A percentile compares a stretch with the other conserved stretches of the same genome.
phyloP scores from a whole-genome alignment of 2,329 filamentous ascomycete species.

The Penicillium janthinellum region DNA sequence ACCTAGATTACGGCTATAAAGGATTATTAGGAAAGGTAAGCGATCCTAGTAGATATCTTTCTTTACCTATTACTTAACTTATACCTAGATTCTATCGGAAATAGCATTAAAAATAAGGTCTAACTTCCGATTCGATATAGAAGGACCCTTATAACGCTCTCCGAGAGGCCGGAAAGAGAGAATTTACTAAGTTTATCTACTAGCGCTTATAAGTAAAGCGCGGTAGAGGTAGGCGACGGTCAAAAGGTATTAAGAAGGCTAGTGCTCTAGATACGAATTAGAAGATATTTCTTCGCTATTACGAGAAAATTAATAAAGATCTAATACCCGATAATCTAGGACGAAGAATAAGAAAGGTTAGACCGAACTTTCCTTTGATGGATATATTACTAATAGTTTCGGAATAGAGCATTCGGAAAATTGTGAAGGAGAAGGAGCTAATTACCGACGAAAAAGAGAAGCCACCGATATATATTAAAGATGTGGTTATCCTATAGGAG shows the following conservation, averaged over 20 bases:
- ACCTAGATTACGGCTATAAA: not conserved
- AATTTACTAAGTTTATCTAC: not conserved
- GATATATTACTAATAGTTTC: not conserved
- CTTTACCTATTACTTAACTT: not conserved
- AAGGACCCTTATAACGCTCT: not conserved
- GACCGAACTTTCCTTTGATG: not conserved
- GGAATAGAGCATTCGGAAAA: not conserved
- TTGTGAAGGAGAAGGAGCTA: not conserved
- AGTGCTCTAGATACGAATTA: not conserved
- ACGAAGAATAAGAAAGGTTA: not conserved
- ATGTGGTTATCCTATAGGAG: not conserved
- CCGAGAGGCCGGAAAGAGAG: not conserved
- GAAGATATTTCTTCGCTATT: not conserved
- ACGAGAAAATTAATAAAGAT: not conserved
- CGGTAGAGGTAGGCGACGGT: not conserved
- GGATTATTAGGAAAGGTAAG: not conserved
- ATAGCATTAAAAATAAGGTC: not conserved
- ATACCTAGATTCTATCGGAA: not conserved
- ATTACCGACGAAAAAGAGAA: not conserved
- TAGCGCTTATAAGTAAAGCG: not conserved
- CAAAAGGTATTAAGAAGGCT: not conserved
- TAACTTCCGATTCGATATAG: not conserved
- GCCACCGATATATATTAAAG: not conserved
- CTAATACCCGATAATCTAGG: not conserved
- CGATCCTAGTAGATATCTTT: not conserved